These are phyloP conservation scores for Neoboletus subvelutipes DNA, from an alignment of 768 basidiomycete genomes.

Conservation along the genomic window DNA sequence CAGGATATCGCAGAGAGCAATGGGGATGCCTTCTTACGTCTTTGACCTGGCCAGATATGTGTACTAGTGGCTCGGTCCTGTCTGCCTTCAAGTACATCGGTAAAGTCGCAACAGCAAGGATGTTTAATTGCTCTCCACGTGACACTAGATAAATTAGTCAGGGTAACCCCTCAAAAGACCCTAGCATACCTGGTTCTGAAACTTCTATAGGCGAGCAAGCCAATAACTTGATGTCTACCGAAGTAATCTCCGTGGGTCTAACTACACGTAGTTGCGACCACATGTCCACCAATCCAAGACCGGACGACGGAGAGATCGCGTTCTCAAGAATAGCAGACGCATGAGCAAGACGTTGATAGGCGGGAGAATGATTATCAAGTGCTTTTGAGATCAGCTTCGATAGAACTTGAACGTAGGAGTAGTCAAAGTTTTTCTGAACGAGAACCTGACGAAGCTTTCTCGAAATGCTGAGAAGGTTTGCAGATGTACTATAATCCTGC, in stretches of 20 bases:
- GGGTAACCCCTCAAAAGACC: background rate
- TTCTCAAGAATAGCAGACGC: slow-evolving; percentile 43
- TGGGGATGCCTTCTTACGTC: slow-evolving; percentile 14
- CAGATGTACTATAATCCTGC: slow-evolving; percentile 35
- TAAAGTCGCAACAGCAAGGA: slow-evolving; percentile 24
- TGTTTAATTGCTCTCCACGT: slow-evolving; percentile 25
- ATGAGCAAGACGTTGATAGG: slow-evolving; percentile 35
- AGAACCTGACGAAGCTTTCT: slow-evolving; percentile 46
- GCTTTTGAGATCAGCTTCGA: slow-evolving; percentile 50
- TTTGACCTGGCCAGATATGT: slow-evolving; percentile 24
- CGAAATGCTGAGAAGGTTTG: slow-evolving; percentile 39
- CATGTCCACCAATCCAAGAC: slow-evolving; percentile 67
- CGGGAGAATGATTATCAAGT: slow-evolving; percentile 35
- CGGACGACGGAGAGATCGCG: slow-evolving; percentile 60
- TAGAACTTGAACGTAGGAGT: slow-evolving; percentile 63
- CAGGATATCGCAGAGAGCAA: background rate
- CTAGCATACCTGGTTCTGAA: slow-evolving; percentile 13
- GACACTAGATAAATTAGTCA: slow-evolving; percentile 14
- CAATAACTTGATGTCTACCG: slow-evolving; percentile 19
- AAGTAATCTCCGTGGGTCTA: slow-evolving; percentile 15
- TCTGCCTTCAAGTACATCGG: slow-evolving; percentile 13
- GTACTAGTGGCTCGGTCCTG: slow-evolving; percentile 5
- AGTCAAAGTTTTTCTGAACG: slow-evolving; percentile 49
- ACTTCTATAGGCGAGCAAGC: slow-evolving; percentile 3
- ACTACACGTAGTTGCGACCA: slow-evolving; percentile 53